A percentile compares a stretch with the other conserved stretches of the same genome.
These are phyloP conservation scores for Parascedosporium putredinis DNA, from an alignment of 2,329 filamentous ascomycete genomes.

Conservation along the genomic window DNA sequence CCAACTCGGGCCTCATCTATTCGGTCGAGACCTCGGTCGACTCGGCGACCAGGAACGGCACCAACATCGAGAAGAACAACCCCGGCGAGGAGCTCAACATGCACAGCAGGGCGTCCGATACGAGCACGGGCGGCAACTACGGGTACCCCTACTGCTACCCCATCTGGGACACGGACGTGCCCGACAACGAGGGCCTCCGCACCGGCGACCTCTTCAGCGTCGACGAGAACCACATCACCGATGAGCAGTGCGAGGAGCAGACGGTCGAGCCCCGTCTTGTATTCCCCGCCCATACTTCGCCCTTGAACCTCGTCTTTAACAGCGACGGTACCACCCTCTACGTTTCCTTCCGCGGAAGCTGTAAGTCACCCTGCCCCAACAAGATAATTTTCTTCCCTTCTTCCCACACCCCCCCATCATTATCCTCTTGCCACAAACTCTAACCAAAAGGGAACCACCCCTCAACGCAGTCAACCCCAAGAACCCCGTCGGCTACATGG, in stretches of 20 bases:
- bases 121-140: constrained; percentile 41
- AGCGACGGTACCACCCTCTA: constrained; percentile 47
- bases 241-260: constrained; percentile 31
- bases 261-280: constrained; percentile 44
- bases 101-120: constrained; percentile 44
- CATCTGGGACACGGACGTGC: constrained; percentile 46
- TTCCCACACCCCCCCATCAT: background rate
- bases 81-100: constrained; percentile 68
- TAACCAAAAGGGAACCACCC: too few relatives aligned
- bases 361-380: constrained; percentile 29
- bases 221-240: constrained; percentile 26
- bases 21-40: constrained; percentile 64
- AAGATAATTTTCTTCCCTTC: background rate
- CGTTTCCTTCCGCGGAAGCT: constrained; percentile 63
- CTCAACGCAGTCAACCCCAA: constrained; percentile 35
- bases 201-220: constrained; percentile 41
- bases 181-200: constrained; percentile 27
- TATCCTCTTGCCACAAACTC: constrained; percentile 9
- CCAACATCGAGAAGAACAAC: constrained; percentile 58
- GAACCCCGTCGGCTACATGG: constrained; percentile 34
- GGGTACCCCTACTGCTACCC: constrained; percentile 64
- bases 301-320: constrained; percentile 61
- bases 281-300: constrained; percentile 56
- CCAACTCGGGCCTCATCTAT: constrained; percentile 39
- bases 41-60: constrained; percentile 43